These are phyloP conservation scores for Gentiana macrophylla DNA, from an alignment of 257 asterid genomes.

Conservation along the genomic window DNA sequence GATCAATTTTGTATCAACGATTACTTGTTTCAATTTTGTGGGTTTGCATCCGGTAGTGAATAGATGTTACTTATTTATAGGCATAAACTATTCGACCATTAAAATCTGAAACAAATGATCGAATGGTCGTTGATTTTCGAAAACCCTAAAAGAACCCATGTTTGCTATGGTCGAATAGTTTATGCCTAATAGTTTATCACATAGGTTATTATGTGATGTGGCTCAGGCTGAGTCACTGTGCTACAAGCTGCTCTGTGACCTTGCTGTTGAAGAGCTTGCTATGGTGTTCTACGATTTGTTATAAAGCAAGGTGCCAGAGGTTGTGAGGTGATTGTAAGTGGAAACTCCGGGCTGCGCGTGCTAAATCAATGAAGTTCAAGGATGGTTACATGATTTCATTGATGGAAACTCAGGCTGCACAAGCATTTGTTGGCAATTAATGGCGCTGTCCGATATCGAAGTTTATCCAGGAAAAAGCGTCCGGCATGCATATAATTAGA, in stretches of 20 bases:
- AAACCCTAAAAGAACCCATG: constrained; percentile 1
- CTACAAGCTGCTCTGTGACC: neutral
- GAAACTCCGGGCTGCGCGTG: neutral
- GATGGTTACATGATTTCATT: neutral
- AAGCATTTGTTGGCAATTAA: no score
- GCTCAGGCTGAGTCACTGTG: neutral
- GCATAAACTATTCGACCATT: neutral
- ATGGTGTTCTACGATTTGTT: neutral
- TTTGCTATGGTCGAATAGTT: no score
- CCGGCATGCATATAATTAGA: no score
- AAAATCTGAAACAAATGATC: neutral
- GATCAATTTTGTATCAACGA: no score
- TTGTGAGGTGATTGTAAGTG: neutral
- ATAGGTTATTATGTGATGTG: neutral
- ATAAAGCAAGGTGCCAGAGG: neutral
- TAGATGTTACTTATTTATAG: no score
- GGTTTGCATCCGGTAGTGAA: no score
- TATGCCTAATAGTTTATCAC: no score
- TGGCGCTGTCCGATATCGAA: no score
- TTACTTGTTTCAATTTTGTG: no score
- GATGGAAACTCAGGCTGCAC: no score
- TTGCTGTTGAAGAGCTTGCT: neutral
- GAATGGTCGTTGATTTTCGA: neutral
- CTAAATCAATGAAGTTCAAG: no score
- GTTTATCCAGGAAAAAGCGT: no score